phyloP scores from a whole-genome alignment of 23 red algal genomes.

The Agarophyton chilense region DNA sequence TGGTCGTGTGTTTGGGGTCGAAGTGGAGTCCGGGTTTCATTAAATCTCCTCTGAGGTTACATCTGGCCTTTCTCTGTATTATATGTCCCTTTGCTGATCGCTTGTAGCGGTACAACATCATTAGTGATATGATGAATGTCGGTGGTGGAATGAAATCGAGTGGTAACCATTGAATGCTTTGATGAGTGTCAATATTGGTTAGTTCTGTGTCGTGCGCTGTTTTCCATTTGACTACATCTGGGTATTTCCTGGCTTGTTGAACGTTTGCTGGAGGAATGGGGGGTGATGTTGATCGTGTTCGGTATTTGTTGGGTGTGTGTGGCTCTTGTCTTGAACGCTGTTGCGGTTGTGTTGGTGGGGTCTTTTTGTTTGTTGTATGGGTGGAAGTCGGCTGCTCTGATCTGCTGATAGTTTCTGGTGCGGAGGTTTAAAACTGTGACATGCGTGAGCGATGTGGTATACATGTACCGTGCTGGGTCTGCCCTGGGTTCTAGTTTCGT shows the following conservation, averaged over 20 bases:
- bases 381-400: not conserved
- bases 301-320: not conserved
- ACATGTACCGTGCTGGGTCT: not conserved
- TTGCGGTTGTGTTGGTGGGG: not conserved
- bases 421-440: not conserved
- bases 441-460: not conserved
- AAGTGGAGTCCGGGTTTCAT: conserved; percentile 10
- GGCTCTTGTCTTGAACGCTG: not conserved
- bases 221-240: not conserved
- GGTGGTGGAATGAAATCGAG: not conserved
- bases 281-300: not conserved
- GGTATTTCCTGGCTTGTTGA: not conserved
- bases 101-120: conserved; percentile 3
- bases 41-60: not conserved
- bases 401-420: not conserved
- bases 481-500: not conserved
- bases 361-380: not conserved
- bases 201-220: not conserved
- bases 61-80: conserved; percentile 3
- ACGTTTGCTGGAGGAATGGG: not conserved
- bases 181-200: not conserved
- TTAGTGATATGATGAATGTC: not conserved
- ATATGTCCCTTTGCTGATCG: not conserved
- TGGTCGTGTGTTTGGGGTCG: conserved; percentile 6
- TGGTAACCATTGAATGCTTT: not conserved